These are phyloP conservation scores for Verticillium dahliae DNA, from an alignment of 2,329 filamentous ascomycete species.

Conservation along the genomic window DNA sequence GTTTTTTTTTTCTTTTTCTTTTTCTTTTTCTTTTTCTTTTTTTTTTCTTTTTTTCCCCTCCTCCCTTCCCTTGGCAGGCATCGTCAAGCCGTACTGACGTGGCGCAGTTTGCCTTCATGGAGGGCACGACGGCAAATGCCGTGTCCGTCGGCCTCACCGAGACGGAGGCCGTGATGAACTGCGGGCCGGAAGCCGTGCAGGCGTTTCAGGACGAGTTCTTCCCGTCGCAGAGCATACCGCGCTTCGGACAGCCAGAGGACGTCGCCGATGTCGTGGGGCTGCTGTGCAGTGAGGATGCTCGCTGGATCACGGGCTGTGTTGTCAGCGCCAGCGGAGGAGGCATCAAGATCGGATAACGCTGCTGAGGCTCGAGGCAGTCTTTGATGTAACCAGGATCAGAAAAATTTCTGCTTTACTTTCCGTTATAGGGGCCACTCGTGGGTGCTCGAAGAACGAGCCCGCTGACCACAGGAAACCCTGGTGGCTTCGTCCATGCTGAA, in stretches of 20 bases:
- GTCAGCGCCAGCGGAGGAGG: constrained; percentile 27
- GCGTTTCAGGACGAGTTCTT: constrained; percentile 25
- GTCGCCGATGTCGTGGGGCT: constrained; percentile 27
- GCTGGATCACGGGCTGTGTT: constrained; percentile 28
- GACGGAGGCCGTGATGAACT: constrained; percentile 25
- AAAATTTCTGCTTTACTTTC: no score
- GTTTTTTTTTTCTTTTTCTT: no score
- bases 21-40: no score
- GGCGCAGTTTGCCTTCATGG: constrained; percentile 21
- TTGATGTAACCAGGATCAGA: no score
- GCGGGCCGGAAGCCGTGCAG: constrained; percentile 21
- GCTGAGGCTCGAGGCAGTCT: no score
- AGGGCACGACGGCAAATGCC: constrained; percentile 26
- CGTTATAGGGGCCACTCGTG: no score
- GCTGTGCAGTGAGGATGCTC: constrained; percentile 22
- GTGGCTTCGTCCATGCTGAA: no score
- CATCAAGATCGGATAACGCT: constrained; percentile 20
- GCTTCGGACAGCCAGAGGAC: constrained; percentile 25
- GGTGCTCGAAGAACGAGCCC: no score
- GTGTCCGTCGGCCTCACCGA: constrained; percentile 23
- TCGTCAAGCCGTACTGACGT: no score
- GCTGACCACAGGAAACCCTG: no score
- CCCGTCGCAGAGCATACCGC: constrained; percentile 22
- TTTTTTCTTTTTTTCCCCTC: no score
- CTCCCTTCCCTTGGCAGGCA: no score